A percentile compares a stretch with the other conserved stretches of the same genome.
phyloP scores from a whole-genome alignment of 2,329 filamentous ascomycete genomes.

The Fusarium tricinctum region DNA sequence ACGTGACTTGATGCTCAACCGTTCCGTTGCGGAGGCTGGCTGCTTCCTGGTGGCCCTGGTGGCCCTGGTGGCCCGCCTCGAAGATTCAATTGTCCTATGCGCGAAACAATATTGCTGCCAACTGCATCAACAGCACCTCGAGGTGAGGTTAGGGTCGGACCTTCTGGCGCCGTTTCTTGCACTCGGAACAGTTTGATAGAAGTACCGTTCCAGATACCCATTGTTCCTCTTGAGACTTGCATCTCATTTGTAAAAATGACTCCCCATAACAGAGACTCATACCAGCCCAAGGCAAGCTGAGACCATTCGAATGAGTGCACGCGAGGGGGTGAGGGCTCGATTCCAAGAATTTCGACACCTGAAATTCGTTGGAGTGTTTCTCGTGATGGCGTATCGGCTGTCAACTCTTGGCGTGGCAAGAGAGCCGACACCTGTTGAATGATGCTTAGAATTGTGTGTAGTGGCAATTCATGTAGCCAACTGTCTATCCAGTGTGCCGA shows the following conservation, averaged over 20 bases:
- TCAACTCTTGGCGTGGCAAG: conserved; percentile 66
- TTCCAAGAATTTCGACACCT: conserved; percentile 73
- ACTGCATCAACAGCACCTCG: conserved; percentile 94
- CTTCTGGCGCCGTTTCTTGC: conserved; percentile 83
- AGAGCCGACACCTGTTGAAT: conserved; percentile 75
- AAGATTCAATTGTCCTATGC: conserved; percentile 86
- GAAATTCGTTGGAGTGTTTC: conserved; percentile 69
- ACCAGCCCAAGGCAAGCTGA: conserved; percentile 90
- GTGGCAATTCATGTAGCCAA: conserved; percentile 91
- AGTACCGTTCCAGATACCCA: conserved; percentile 95
- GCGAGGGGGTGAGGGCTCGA: conserved; percentile 80
- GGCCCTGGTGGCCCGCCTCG: conserved; percentile 60
- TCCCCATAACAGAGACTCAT: conserved; percentile 93
- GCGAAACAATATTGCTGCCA: conserved; percentile 87
- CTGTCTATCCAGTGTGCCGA: conserved; percentile 89
- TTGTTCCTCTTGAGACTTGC: conserved; percentile 86
- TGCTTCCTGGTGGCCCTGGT: conserved; percentile 49
- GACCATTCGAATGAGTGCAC: conserved; percentile 97
- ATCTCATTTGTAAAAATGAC: conserved; percentile 93
- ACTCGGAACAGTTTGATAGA: conserved; percentile 89
- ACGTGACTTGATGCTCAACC: conserved; percentile 19
- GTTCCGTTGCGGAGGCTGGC: conserved; percentile 37
- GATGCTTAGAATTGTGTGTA: conserved; percentile 86
- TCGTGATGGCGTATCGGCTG: conserved; percentile 59
- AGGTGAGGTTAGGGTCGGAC: conserved; percentile 85